A percentile compares a stretch with the other conserved stretches of the same genome.
Evolutionary conservation across 805 yeast genomes (phyloP).

Genomic region (Yamadazyma ubonensis): DNA sequence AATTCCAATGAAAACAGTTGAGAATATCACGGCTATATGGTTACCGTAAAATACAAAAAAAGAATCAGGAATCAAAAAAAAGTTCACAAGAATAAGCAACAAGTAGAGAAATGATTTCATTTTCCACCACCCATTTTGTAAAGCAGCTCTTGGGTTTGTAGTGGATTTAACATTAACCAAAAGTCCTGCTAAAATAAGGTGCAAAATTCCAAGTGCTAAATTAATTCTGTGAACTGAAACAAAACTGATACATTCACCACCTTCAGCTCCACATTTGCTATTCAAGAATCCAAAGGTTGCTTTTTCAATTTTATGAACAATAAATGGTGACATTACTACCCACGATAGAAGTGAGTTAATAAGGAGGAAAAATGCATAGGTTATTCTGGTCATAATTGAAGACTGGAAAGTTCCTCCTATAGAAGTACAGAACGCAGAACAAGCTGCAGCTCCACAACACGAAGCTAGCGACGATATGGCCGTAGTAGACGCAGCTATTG

Average conservation of each 20-base stretch:
- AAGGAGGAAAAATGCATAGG: constrained; percentile 77
- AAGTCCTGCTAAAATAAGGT: constrained; percentile 64
- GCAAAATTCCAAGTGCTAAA: constrained; percentile 81
- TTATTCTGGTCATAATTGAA: constrained; percentile 77
- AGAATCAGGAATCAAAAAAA: constrained; percentile 73
- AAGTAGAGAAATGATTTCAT: constrained; percentile 64
- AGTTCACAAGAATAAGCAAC: constrained; percentile 56
- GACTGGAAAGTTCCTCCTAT: constrained; percentile 66
- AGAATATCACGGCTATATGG: constrained; percentile 78
- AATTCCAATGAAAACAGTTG: constrained; percentile 81
- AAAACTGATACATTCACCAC: constrained; percentile 81
- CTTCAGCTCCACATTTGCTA: constrained; percentile 66
- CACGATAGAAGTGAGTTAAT: constrained; percentile 83
- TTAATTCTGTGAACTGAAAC: constrained; percentile 92
- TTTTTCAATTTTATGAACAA: constrained; percentile 68
- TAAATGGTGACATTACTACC: constrained; percentile 85
- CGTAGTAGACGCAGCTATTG: constrained; percentile 55
- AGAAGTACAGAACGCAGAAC: constrained; percentile 57
- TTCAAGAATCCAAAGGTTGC: constrained; percentile 69
- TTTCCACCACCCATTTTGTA: constrained; percentile 94
- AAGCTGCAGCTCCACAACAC: constrained; percentile 75
- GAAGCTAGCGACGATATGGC: constrained; percentile 48
- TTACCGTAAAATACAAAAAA: constrained; percentile 92
- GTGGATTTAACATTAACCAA: constrained; percentile 77
- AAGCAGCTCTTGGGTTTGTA: constrained; percentile 68